phyloP scores from a whole-genome alignment of 495 filamentous ascomycete species.

The Saxispiralis lemnorum region DNA sequence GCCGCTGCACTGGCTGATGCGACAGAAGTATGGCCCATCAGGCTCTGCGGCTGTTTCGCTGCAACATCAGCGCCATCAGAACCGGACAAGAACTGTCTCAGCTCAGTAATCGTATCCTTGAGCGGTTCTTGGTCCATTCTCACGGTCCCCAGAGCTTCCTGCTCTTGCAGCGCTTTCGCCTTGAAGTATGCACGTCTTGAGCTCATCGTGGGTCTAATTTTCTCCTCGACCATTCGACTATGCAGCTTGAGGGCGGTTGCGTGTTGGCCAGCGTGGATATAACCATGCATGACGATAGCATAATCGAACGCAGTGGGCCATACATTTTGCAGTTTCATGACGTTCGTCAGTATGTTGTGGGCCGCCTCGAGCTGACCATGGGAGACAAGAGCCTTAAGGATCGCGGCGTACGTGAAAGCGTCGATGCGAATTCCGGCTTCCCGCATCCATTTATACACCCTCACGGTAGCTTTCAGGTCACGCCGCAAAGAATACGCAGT shows the following conservation, averaged over 20 bases:
- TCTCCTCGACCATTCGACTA: slow-evolving; percentile 31
- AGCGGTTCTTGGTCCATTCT: slow-evolving; percentile 1
- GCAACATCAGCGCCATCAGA: slow-evolving; percentile 21
- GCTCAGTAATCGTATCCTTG: slow-evolving; percentile 3
- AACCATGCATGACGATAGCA: slow-evolving; percentile 54
- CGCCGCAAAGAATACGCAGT: slow-evolving; percentile 45
- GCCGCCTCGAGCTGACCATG: slow-evolving; percentile 47
- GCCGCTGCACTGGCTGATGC: slow-evolving; percentile 16
- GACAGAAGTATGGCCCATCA: not conserved
- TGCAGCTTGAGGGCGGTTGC: slow-evolving; percentile 36
- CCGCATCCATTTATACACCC: slow-evolving; percentile 46
- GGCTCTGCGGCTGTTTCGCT: slow-evolving; percentile 15
- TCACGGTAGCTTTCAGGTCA: slow-evolving; percentile 42
- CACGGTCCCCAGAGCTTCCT: slow-evolving; percentile 8
- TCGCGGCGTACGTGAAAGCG: slow-evolving; percentile 50
- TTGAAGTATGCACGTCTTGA: slow-evolving; percentile 33
- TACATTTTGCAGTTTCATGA: slow-evolving; percentile 40
- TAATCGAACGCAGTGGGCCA: slow-evolving; percentile 53
- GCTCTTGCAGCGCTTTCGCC: slow-evolving; percentile 21
- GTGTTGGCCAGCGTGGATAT: slow-evolving; percentile 32
- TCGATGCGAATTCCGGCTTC: slow-evolving; percentile 39
- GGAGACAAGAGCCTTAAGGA: slow-evolving; percentile 52
- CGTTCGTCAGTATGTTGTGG: slow-evolving; percentile 39
- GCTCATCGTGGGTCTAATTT: slow-evolving; percentile 29
- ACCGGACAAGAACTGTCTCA: slow-evolving; percentile 6